These are phyloP conservation scores for Thinopyrum elongatum DNA, from an alignment of 176 grass and related monocot genomes.

Conservation along the genomic window DNA sequence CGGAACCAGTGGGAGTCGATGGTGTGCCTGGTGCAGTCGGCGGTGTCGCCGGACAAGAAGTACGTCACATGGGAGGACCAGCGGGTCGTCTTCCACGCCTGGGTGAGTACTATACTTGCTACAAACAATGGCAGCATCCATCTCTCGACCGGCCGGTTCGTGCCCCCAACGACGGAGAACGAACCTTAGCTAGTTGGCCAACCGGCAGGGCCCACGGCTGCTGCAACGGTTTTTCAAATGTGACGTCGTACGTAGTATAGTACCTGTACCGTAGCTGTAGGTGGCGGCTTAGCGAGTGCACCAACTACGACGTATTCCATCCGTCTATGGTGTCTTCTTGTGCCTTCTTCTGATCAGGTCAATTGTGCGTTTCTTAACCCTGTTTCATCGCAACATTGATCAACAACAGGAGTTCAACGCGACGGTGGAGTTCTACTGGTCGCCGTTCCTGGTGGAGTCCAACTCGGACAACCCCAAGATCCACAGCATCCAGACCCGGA, in stretches of 20 bases:
- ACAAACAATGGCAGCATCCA: neutral
- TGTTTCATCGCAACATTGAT: neutral
- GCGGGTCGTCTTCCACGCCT: slow-evolving; percentile 70
- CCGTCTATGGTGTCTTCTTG: neutral
- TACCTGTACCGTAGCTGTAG: neutral
- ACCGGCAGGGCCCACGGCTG: neutral
- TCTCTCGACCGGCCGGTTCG: slow-evolving; percentile 18
- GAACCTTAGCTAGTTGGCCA: slow-evolving; percentile 6
- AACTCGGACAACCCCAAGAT: slow-evolving; percentile 76
- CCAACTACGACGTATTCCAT: neutral
- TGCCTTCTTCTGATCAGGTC: neutral
- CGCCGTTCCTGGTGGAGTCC: slow-evolving; percentile 84
- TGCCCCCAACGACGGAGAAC: neutral
- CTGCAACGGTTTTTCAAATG: neutral
- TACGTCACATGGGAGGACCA: slow-evolving; percentile 72
- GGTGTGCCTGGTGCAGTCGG: slow-evolving; percentile 78
- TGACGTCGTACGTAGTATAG: neutral
- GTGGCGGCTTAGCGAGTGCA: slow-evolving; percentile 3
- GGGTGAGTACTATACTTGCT: slow-evolving; percentile 20
- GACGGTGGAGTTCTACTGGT: slow-evolving; percentile 91
- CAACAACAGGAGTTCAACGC: slow-evolving; percentile 54
- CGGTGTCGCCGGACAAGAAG: slow-evolving; percentile 60
- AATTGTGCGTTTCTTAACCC: neutral
- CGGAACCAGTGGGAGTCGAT: slow-evolving; percentile 97
- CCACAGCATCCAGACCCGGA: slow-evolving; percentile 70